Evolutionary conservation across 768 basidiomycete species (phyloP).

Genomic region (Psilocybe sp.): DNA sequence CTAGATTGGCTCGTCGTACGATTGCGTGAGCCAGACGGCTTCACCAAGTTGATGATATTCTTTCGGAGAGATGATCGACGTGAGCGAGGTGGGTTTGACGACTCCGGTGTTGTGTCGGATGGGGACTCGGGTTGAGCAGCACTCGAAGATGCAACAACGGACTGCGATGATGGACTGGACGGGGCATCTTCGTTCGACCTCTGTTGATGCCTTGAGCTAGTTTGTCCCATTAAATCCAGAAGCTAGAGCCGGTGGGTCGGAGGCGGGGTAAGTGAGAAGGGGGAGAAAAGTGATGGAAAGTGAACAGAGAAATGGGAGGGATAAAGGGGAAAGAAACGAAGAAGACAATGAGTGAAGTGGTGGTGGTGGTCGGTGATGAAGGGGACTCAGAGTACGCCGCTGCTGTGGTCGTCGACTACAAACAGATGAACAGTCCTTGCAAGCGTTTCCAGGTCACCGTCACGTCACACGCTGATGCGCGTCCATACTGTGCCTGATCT

Average conservation of each 20-base stretch:
- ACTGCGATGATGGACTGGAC: slow-evolving; percentile 7
- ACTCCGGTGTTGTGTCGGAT: slow-evolving; percentile 2
- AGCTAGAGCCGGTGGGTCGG: not conserved
- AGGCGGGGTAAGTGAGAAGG: too few relatives aligned
- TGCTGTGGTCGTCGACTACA: slow-evolving; percentile 13
- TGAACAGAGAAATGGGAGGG: slow-evolving; percentile 1
- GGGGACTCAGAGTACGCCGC: slow-evolving; percentile 9
- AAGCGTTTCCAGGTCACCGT: too few relatives aligned
- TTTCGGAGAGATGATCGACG: slow-evolving; percentile 21
- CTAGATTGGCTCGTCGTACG: slow-evolving; percentile 12
- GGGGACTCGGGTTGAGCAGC: slow-evolving; percentile 4
- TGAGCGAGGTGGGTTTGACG: slow-evolving; percentile 15
- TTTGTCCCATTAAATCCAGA: slow-evolving; percentile 17
- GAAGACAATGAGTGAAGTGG: slow-evolving; percentile 3
- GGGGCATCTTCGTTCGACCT: not conserved
- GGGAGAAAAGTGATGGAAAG: slow-evolving; percentile 3
- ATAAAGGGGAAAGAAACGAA: slow-evolving; percentile 4
- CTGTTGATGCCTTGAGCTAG: slow-evolving; percentile 13
- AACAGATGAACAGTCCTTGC: slow-evolving; percentile 3
- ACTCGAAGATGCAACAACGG: slow-evolving; percentile 15
- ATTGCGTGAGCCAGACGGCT: slow-evolving; percentile 17
- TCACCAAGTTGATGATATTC: slow-evolving; percentile 21
- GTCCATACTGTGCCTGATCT: not conserved
- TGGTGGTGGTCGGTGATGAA: slow-evolving; percentile 10
- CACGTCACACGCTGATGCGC: too few relatives aligned